Base-by-base conservation (phyloP, 352 stramenopile genomes). In the Phytophthora crassamura region DNA sequence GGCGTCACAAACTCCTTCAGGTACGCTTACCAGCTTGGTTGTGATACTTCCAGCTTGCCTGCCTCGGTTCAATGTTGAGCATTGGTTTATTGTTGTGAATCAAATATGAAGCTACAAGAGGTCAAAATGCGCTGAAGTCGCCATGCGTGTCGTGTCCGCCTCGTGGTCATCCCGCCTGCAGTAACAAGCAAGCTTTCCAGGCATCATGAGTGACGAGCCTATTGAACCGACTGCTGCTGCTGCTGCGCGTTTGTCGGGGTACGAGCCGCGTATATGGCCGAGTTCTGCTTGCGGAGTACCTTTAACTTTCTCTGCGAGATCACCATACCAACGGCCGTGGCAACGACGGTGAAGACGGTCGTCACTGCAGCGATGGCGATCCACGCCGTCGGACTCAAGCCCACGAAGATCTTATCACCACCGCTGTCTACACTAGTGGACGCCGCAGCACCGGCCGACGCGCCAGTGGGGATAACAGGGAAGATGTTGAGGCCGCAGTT, bases 401-500 rank as follows among this genome's bases (percentile, higher is more conserved):
- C 83, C 2, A 90, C 51, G 50, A 94, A 86, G 14, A 84, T 53
- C 58, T 87, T 79, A 18, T 78, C 78, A 25, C 85, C 85, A 28
- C 85, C 85, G 20, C 83, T 82, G 51, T 94, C 83, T 7, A 94
- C 78, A 25, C 60, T 80, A 28, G 59, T 74, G 2, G 52, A 66
- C 25, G 69, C 68, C 4, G 74, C 70, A 47, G 71, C 72, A 9
- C 80, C 77, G 0, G 78, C 72, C 3, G 71, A 72, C 25, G 85
- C 85, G n/a, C 85, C 85, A 0, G 72, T 74, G 2, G 83, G 83
- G 41, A 89, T 84, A 5, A 94, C 83, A 2, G 85, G 85, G 56
- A 92, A 94, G 12, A 94, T 83, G 48, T 92, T 89, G 18, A 94
- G 67, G 3, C 85, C 85, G 38, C 85, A 94, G 65, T 94, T 94